Conservation (phyloP, 495 filamentous ascomycete genomes). For the Penicillium steckii region DNA sequence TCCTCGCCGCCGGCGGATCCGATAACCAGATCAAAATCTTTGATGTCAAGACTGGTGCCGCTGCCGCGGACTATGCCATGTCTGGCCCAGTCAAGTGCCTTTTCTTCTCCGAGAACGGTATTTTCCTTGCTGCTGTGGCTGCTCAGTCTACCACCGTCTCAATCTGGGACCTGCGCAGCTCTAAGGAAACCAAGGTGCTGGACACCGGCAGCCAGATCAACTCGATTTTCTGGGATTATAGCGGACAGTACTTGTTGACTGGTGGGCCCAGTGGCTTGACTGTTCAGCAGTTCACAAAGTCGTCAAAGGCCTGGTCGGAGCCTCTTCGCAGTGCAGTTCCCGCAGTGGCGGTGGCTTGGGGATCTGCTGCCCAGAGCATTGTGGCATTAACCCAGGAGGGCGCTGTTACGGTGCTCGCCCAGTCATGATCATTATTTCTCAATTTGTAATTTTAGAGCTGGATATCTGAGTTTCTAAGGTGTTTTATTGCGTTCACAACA, state of each 20-base stretch:
- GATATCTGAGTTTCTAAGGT: constrained; percentile 25
- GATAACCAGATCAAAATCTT: constrained; percentile 82
- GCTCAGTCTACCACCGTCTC: constrained; percentile 71
- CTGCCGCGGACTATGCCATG: constrained; percentile 68
- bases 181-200: constrained; percentile 70
- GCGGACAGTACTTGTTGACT: constrained; percentile 85
- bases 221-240: constrained; percentile 86
- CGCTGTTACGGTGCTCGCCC: constrained; percentile 61
- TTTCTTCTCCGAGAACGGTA: constrained; percentile 96
- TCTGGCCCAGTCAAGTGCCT: constrained; percentile 68
- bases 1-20: constrained; percentile 79
- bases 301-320: constrained; percentile 84
- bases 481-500: constrained; percentile 21
- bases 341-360: constrained; percentile 75
- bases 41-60: constrained; percentile 69
- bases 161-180: constrained; percentile 89
- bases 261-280: constrained; percentile 77
- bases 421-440: constrained; percentile 43
- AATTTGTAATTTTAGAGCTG: constrained; percentile 31
- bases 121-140: constrained; percentile 79
- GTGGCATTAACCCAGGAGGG: constrained; percentile 73
- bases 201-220: constrained; percentile 76
- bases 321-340: constrained; percentile 72
- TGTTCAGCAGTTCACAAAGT: constrained; percentile 84
- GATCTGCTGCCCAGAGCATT: constrained; percentile 67